Evolutionary conservation across 2,329 filamentous ascomycete species (phyloP), one percentile per base, ranked within the genome.

Genomic region (Drechslerella coelobrocha): DNA sequence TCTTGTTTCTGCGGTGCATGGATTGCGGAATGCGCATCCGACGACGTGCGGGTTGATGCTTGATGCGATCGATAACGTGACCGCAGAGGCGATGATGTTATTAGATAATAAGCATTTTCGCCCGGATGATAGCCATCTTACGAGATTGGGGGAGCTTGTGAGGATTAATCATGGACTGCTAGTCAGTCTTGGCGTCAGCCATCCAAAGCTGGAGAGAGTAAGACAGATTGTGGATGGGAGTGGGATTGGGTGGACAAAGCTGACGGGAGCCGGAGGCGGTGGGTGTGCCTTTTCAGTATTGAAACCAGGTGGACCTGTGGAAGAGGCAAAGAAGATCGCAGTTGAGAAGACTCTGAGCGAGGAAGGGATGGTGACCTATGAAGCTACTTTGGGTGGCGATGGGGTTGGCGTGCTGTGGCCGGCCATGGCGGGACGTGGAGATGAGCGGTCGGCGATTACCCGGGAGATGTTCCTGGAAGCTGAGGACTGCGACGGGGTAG

Each of bases 381-480:
- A 92, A 79, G 94, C 92, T 0, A 97, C 90, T 0, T 84, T 99
- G 0, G 94, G 92, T 2, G 92, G 93, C 39, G 91, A 97, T 76
- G 94, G 94, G 10, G 91, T 99, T 0, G 94, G 94, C 37, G 91
- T 99, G 1, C 84, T 99, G 2, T 96, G 90, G 87, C 94, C 94
- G 0, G 94, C 94, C 0, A 86, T 85, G n/a, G 87, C 89, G 37
- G 88, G 91, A 76, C 89, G 91, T 74, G 83, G 85, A 0, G 86
- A 91, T 73, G 91, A 91, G 31, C 91, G 91, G 23, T 91, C 94
- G 81, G 92, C 97, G 80, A 97, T 99, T 76, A 90, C 96, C 75
- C 84, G 93, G 76, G 91, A 97, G 66, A 89, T 88, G 76, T 90
- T 99, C 78, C 83, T 97, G 60, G 90, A 88, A 61, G 94, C 91